A percentile compares a stretch with the other conserved stretches of the same genome.
phyloP scores from a whole-genome alignment of 495 filamentous ascomycete species.

The Aspergillus nanangensis region DNA sequence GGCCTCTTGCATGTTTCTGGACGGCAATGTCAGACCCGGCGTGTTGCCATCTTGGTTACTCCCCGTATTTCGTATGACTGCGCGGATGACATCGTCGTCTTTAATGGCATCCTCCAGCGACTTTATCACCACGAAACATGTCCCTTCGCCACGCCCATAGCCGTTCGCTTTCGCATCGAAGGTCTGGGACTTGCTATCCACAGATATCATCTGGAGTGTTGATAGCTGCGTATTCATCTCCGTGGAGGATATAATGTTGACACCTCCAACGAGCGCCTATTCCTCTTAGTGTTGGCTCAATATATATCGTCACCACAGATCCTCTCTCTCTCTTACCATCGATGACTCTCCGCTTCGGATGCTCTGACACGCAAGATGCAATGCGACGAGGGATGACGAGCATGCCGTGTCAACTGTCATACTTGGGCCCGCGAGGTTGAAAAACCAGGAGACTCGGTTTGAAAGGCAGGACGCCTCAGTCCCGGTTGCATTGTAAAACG shows the following conservation, averaged over 20 bases:
- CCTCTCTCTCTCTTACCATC: neutral
- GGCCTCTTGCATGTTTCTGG: neutral
- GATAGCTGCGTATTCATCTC: neutral
- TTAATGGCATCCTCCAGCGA: neutral
- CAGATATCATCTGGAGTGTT: neutral
- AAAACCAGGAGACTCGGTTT: constrained; percentile 41
- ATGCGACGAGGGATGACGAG: constrained; percentile 42
- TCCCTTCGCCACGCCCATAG: neutral
- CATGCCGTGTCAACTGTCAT: constrained; percentile 52
- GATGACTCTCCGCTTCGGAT: neutral
- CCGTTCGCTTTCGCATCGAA: constrained; percentile 2
- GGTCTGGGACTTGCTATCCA: neutral
- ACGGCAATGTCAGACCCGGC: neutral
- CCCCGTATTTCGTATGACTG: neutral
- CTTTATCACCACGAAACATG: neutral
- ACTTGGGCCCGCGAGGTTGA: constrained; percentile 38
- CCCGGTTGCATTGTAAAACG: neutral
- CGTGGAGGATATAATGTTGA: neutral
- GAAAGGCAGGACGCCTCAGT: constrained; percentile 27
- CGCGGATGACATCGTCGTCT: constrained; percentile 1
- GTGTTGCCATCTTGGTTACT: constrained; percentile 1
- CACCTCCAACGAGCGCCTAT: neutral
- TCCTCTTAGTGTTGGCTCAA: neutral
- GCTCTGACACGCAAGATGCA: constrained; percentile 25
- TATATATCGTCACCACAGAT: neutral